Evolutionary conservation across 805 yeast species (phyloP).

Genomic region (Saccharomyces kudriavzevii): DNA sequence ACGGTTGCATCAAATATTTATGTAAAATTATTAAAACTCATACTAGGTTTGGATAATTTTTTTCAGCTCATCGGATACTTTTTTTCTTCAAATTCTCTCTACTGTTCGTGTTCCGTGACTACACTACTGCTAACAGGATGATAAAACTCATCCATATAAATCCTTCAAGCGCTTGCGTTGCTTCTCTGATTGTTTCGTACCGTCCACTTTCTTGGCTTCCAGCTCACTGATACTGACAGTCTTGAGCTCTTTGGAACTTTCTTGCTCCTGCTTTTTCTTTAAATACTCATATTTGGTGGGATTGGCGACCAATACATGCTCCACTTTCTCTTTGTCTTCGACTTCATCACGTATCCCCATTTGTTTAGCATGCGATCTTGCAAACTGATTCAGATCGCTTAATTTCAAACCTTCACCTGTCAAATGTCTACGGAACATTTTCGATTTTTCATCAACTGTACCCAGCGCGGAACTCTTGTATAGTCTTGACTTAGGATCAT

Average conservation of each 20-base stretch:
- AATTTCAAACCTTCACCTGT: conserved; percentile 52
- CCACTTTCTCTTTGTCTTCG: conserved; percentile 18
- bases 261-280: conserved; percentile 9
- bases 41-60: background rate
- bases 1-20: background rate
- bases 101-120: conserved; percentile 1
- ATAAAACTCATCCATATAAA: conserved; percentile 16
- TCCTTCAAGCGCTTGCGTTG: conserved; percentile 12
- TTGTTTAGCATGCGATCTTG: conserved; percentile 37
- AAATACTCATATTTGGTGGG: conserved; percentile 29
- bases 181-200: conserved; percentile 17
- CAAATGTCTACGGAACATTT: conserved; percentile 45
- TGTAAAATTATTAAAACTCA: background rate
- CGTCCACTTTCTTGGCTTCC: conserved; percentile 14
- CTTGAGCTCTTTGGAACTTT: background rate
- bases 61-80: conserved; percentile 1
- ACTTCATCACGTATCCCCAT: conserved; percentile 24
- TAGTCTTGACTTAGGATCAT: conserved; percentile 47
- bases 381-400: conserved; percentile 41
- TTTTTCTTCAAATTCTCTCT: background rate
- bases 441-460: conserved; percentile 31
- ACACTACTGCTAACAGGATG: background rate
- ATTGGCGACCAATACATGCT: conserved; percentile 30
- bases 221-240: conserved; percentile 2
- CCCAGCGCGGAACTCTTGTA: conserved; percentile 30